A percentile compares a stretch with the other conserved stretches of the same genome.
Evolutionary conservation across 305 asterid species (phyloP).

Genomic region (Fraxinus baroniana): DNA sequence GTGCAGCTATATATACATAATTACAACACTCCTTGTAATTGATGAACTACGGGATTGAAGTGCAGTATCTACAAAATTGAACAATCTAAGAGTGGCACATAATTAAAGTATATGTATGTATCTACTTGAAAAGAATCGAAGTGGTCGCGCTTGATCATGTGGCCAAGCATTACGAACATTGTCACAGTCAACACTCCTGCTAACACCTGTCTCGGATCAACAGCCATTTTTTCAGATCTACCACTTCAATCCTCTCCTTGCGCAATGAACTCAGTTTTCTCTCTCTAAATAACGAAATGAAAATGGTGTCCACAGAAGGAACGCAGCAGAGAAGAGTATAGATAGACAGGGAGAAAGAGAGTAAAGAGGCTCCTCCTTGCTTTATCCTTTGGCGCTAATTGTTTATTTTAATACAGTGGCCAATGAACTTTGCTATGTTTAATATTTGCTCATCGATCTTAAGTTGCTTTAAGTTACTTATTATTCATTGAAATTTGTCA

Average conservation of each 20-base stretch:
- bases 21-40: constrained; percentile 10
- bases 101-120: not conserved
- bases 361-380: not conserved
- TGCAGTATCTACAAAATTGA: not conserved
- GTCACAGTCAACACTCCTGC: constrained; percentile 87
- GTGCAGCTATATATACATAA: not conserved
- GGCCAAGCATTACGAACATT: constrained; percentile 94
- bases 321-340: not conserved
- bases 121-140: constrained; percentile 64
- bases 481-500: too few relatives aligned
- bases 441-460: too few relatives aligned
- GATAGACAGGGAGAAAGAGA: not conserved
- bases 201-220: constrained; percentile 89
- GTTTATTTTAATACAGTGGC: not conserved
- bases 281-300: not conserved
- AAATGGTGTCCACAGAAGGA: not conserved
- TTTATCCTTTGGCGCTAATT: not conserved
- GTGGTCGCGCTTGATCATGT: constrained; percentile 90
- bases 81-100: not conserved
- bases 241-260: not conserved
- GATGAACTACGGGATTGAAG: not conserved
- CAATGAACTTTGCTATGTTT: too few relatives aligned
- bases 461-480: too few relatives aligned
- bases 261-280: not conserved
- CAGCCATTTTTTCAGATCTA: constrained; percentile 61